Conservation (phyloP, 1,284 basidiomycete genomes). For the Ustilago shanxiensis region DNA sequence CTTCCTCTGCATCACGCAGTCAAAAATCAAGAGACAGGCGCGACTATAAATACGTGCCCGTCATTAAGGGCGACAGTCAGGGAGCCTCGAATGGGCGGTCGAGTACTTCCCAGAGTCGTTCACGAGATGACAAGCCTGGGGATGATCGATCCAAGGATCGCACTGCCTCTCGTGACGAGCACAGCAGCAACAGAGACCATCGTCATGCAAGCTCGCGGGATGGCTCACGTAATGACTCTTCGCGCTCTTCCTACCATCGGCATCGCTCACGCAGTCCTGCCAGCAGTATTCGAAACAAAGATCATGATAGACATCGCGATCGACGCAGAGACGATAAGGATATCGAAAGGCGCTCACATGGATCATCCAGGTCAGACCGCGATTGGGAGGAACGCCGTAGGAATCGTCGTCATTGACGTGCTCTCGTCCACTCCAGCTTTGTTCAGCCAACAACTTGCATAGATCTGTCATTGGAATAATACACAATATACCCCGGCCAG, state of each 20-base stretch:
- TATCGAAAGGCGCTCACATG: slow-evolving; percentile 14
- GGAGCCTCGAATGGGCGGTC: slow-evolving; percentile 9
- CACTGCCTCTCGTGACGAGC: slow-evolving; percentile 29
- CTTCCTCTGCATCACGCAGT: slow-evolving; percentile 71
- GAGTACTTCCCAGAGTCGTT: neutral
- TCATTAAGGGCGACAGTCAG: slow-evolving; percentile 76
- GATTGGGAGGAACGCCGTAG: slow-evolving; percentile 40
- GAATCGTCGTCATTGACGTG: slow-evolving; percentile 20
- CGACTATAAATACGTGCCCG: slow-evolving; percentile 81
- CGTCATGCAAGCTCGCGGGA: slow-evolving; percentile 41
- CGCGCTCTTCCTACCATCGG: slow-evolving; percentile 27
- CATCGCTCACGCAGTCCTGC: slow-evolving; percentile 27
- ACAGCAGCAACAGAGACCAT: slow-evolving; percentile 45
- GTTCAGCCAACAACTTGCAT: neutral
- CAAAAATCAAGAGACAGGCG: slow-evolving; percentile 70
- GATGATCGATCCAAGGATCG: slow-evolving; percentile 14
- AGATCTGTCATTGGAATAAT: neutral
- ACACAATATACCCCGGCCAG: slow-evolving; percentile 6
- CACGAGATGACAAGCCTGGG: slow-evolving; percentile 29
- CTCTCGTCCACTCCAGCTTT: neutral
- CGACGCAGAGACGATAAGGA: slow-evolving; percentile 23
- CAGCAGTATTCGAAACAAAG: slow-evolving; percentile 20
- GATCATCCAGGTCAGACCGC: slow-evolving; percentile 35
- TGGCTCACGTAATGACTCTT: slow-evolving; percentile 11
- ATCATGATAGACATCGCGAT: slow-evolving; percentile 45